Conservation (phyloP, 176 grass and related monocot genomes). For the Oryza brachyantha region DNA sequence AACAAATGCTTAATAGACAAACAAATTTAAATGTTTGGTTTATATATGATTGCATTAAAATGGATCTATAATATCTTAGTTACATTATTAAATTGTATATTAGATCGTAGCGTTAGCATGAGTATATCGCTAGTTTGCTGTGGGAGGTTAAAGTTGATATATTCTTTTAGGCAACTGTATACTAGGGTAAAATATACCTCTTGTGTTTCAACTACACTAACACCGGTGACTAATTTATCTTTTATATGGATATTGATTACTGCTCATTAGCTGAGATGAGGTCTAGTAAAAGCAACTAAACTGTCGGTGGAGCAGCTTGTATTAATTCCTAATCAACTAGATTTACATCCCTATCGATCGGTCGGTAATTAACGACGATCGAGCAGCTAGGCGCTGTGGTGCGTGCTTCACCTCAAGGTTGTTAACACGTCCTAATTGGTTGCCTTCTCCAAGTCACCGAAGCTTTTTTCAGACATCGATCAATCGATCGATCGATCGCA, state of each 20-base stretch:
- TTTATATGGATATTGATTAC: no score
- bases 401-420: slow-evolving; percentile 31
- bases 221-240: neutral
- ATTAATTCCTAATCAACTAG: neutral
- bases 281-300: no score
- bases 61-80: no score
- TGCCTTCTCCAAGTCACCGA: slow-evolving; percentile 7
- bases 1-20: no score
- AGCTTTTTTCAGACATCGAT: neutral
- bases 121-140: neutral
- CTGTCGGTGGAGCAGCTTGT: no score
- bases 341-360: neutral
- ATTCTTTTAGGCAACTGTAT: neutral
- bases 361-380: slow-evolving; percentile 41
- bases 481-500: neutral
- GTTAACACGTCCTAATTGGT: slow-evolving; percentile 20
- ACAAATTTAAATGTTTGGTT: no score
- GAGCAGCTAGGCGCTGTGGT: neutral
- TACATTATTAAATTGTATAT: no score
- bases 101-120: no score
- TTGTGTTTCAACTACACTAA: neutral
- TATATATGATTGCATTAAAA: no score
- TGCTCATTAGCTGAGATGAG: no score
- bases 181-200: neutral
- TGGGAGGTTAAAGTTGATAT: neutral